Evolutionary conservation across 805 yeast species (phyloP).

Genomic region (Yarrowia hollandica): DNA sequence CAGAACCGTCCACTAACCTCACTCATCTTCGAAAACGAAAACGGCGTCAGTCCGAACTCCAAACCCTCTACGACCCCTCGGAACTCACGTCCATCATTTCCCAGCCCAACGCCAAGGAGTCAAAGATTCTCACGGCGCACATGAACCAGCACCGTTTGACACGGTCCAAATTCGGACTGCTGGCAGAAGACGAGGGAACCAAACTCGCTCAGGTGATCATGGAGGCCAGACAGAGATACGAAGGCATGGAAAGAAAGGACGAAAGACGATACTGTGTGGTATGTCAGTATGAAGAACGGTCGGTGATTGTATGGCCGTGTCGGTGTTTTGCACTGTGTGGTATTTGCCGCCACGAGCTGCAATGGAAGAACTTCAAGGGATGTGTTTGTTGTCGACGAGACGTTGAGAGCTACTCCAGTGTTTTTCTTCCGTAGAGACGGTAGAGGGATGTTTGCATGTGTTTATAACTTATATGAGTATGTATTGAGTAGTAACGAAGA

Average conservation of each 20-base stretch:
- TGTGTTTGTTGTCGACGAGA: constrained; percentile 83
- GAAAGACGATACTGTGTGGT: constrained; percentile 58
- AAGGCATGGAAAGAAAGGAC: constrained; percentile 16
- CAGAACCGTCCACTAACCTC: too few relatives aligned
- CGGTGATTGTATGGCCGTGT: constrained; percentile 90
- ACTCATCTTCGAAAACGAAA: neutral
- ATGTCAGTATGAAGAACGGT: constrained; percentile 72
- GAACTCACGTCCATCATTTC: constrained; percentile 16
- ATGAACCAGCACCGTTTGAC: constrained; percentile 24
- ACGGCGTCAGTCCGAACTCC: constrained; percentile 2
- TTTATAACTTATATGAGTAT: too few relatives aligned
- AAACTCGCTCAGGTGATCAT: constrained; percentile 18
- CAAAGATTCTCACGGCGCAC: constrained; percentile 23
- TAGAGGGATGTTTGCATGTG: too few relatives aligned
- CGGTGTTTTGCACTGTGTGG: constrained; percentile 87
- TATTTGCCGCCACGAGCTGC: constrained; percentile 71
- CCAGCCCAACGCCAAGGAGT: constrained; percentile 16
- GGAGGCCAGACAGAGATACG: constrained; percentile 19
- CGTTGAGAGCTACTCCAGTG: constrained; percentile 65
- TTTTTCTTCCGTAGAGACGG: constrained; percentile 60
- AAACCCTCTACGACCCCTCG: constrained; percentile 17
- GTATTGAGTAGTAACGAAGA: too few relatives aligned
- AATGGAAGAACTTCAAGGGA: constrained; percentile 66
- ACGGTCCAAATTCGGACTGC: neutral
- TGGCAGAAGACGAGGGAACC: constrained; percentile 5